Evolutionary conservation across 352 stramenopile species (phyloP), one percentile per base, ranked within the genome.

Genomic region (Pythium dissotocum): DNA sequence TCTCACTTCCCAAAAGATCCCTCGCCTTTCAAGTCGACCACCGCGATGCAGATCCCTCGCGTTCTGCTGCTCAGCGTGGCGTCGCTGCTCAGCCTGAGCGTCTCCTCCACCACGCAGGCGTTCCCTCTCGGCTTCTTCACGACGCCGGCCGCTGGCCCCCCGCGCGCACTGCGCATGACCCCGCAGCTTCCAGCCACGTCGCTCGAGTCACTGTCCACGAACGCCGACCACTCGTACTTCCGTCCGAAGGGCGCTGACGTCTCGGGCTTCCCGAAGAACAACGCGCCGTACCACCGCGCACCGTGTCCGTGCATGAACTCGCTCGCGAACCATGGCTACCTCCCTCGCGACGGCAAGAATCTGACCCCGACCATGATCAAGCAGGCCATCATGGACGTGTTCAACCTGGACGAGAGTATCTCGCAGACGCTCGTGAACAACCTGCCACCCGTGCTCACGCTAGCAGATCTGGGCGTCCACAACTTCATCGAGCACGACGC

Each of bases 401-500:
- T 79, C 70, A 78, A 86, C 65, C 9, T 90, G 3, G 75, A 85
- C 55, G 53, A 69, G 24, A 44, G 65, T 10, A 63, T 89, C 48
- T 73, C 77, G 5, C 40, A 79, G 24, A 70, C 54, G 38, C 72
- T 91, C 26, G 67, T 74, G 26, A 64, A 46, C 33, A 59, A 10
- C 6, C 70, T 90, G 54, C 69, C 77, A 18, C 33, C 51, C 24
- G 55, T 73, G 40, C 83, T 91, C 52, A 80, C 81, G 16, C 73
- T 93, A 10, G 70, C 79, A 0, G 78, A 88, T 49, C 65, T 93
- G 7, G 61, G 77, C 0, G 65, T 77, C n/a, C 83, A 89, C 76
- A 77, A 83, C 40, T 77, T 85, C 14, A 79, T 91, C 24, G 85
- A 93, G 59, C 84, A 92, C 63, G 83, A 93, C 54, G 83, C 85